phyloP scores from a whole-genome alignment of 352 stramenopile genomes.

The Pythium phragmiticola region DNA sequence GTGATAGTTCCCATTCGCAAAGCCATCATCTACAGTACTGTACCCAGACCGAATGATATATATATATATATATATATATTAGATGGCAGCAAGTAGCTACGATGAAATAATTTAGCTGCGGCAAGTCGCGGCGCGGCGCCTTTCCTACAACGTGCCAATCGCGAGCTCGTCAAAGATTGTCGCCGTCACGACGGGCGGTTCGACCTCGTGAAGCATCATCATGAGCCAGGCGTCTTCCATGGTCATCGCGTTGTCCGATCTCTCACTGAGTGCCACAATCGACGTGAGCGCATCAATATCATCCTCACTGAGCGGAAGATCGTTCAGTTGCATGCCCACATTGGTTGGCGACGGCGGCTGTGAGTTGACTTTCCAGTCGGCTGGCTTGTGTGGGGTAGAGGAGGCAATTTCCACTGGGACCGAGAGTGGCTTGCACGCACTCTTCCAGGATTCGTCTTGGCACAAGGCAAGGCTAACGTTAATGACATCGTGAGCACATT shows the following conservation, averaged over 20 bases:
- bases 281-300: constrained; percentile 19
- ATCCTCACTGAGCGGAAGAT: constrained; percentile 11
- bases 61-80: not conserved
- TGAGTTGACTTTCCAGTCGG: not conserved
- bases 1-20: too few relatives aligned
- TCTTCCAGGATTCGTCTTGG: constrained; percentile 1
- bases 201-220: constrained; percentile 15
- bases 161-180: constrained; percentile 7
- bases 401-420: not conserved
- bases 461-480: not conserved
- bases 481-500: not conserved
- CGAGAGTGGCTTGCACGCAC: not conserved
- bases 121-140: not conserved
- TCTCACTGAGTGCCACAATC: constrained; percentile 13
- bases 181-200: constrained; percentile 3
- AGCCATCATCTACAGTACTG: too few relatives aligned
- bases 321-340: constrained; percentile 4
- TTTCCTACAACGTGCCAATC: constrained; percentile 5
- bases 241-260: not conserved
- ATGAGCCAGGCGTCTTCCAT: constrained; percentile 19
- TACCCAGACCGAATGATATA: not conserved
- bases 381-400: not conserved
- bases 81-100: not conserved
- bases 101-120: constrained; percentile 7
- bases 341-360: constrained; percentile 17